phyloP scores from a whole-genome alignment of 2,329 filamentous ascomycete genomes.

The Stagonosporopsis rhizophila region DNA sequence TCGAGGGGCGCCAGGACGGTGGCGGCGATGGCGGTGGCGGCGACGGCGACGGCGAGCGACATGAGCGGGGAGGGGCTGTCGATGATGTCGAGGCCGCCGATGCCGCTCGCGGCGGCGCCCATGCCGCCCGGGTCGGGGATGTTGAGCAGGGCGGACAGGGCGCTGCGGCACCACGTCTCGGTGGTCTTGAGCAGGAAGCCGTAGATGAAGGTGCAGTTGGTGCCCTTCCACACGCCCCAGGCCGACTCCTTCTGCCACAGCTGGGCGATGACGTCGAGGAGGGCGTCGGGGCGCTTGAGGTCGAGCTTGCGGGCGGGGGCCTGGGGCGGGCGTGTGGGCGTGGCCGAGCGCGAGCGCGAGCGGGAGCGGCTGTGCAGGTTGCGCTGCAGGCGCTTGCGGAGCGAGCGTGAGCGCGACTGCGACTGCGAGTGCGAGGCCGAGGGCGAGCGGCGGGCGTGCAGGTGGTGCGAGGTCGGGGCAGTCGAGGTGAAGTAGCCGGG shows the following conservation, averaged over 20 bases:
- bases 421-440: conserved; percentile 46
- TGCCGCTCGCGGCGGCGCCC: too few relatives aligned
- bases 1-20: conserved; percentile 87
- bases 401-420: conserved; percentile 45
- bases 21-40: conserved; percentile 73
- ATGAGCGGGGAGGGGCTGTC: conserved; percentile 83
- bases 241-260: conserved; percentile 89
- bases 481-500: conserved; percentile 79
- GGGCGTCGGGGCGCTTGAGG: conserved; percentile 77
- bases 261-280: conserved; percentile 85
- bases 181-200: conserved; percentile 83
- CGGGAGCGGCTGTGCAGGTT: conserved; percentile 24
- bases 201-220: conserved; percentile 92
- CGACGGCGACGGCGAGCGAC: conserved; percentile 75
- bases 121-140: conserved; percentile 72
- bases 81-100: conserved; percentile 77
- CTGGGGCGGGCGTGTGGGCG: conserved; percentile 50
- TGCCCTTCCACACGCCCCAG: conserved; percentile 93
- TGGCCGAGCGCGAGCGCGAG: conserved; percentile 46
- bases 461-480: conserved; percentile 56
- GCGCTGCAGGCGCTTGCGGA: conserved; percentile 12
- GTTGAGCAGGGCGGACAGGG: conserved; percentile 89
- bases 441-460: too few relatives aligned
- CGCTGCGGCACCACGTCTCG: conserved; percentile 89
- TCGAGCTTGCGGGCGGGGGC: conserved; percentile 67